Conservation (phyloP, 129 eudicot species). For the Flaveria trinervia region DNA sequence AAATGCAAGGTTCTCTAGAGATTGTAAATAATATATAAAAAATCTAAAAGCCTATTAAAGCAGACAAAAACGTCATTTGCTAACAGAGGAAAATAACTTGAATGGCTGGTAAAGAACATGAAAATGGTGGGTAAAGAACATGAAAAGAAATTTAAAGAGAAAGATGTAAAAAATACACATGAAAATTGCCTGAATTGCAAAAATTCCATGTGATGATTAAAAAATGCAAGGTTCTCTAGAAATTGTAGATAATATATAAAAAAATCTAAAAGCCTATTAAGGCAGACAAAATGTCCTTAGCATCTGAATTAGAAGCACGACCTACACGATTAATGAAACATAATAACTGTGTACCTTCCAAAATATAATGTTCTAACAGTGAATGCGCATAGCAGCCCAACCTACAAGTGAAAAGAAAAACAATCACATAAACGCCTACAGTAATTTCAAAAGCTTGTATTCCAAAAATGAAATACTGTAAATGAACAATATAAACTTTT, state of each 20-base stretch:
- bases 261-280: background rate
- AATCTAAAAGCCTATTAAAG: background rate
- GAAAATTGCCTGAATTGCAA: background rate
- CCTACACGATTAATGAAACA: background rate
- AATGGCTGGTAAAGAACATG: background rate
- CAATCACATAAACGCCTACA: background rate
- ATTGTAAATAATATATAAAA: background rate
- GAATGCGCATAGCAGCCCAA: conserved; percentile 76
- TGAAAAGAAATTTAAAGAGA: background rate
- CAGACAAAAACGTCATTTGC: background rate
- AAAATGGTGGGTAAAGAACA: background rate
- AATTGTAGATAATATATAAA: background rate
- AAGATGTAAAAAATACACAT: too few species aligned
- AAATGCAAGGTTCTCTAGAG: background rate
- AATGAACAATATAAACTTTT: background rate
- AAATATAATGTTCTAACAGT: conserved; percentile 51
- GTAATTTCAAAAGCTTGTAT: background rate
- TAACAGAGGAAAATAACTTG: background rate
- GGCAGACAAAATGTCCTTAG: background rate
- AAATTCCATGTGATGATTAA: background rate
- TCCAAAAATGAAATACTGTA: background rate
- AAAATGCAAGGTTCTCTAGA: background rate
- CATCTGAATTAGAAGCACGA: too few species aligned
- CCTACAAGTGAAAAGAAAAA: conserved; percentile 43
- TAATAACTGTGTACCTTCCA: conserved; percentile 53